Conservation (phyloP, 805 yeast species). For the Saccharomyces jurei region DNA sequence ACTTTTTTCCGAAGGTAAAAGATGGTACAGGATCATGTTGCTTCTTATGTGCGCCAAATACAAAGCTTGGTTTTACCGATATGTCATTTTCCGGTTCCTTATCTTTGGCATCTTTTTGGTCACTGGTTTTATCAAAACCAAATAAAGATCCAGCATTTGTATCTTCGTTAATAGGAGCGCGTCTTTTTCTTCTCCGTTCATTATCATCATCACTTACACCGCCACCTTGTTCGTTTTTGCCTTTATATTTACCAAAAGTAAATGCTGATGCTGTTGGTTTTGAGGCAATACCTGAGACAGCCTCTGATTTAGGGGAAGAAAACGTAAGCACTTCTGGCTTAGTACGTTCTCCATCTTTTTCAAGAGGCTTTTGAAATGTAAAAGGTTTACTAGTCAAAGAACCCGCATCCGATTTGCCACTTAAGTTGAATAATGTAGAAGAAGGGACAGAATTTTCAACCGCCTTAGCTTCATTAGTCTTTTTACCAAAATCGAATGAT, state of each 20-base stretch:
- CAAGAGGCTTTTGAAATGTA: neutral
- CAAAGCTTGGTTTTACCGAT: neutral
- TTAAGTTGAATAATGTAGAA: neutral
- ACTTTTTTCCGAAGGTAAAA: neutral
- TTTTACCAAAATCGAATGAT: neutral
- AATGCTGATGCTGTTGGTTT: neutral
- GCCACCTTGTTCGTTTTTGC: neutral
- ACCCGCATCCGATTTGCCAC: neutral
- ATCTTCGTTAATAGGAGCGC: neutral
- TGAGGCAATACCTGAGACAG: neutral
- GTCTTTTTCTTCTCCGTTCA: slow-evolving; percentile 6
- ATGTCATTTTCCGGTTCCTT: neutral
- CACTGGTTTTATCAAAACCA: neutral
- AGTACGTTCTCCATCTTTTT: neutral
- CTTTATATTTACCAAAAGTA: neutral
- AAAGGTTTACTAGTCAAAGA: neutral
- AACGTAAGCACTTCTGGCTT: neutral
- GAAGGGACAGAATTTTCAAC: neutral
- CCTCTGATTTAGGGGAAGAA: neutral
- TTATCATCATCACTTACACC: slow-evolving; percentile 3
- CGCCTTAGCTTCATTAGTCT: neutral
- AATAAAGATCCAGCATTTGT: neutral
- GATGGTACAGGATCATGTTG: neutral
- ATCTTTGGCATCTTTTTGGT: neutral
- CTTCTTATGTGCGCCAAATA: neutral